A percentile compares a stretch with the other conserved stretches of the same genome.
These are phyloP conservation scores for Platanthera guangdongensis DNA, from an alignment of 106 monocot species.

Conservation along the genomic window DNA sequence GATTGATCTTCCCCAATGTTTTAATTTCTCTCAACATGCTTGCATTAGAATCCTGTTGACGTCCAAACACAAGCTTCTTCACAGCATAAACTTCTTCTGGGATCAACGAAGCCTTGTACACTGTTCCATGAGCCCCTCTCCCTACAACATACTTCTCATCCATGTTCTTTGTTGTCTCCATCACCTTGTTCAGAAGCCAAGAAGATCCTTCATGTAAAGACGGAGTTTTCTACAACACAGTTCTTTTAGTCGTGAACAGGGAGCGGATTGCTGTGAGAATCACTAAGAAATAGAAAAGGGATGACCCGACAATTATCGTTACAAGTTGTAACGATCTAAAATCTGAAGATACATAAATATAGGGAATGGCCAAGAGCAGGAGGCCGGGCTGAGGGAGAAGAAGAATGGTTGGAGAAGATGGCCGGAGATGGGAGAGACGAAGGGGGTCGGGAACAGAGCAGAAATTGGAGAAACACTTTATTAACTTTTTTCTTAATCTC, in stretches of 20 bases:
- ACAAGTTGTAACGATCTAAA: no score
- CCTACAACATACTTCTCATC: conserved; percentile 56
- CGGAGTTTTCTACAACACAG: conserved; percentile 2
- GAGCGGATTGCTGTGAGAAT: conserved; percentile 18
- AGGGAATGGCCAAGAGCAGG: no score
- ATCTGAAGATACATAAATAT: no score
- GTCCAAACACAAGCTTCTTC: conserved; percentile 45
- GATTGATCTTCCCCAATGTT: conserved; percentile 63
- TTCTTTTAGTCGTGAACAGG: conserved; percentile 15
- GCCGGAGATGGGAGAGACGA: no score
- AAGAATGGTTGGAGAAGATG: no score
- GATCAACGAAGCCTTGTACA: conserved; percentile 64
- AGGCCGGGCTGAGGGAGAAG: no score
- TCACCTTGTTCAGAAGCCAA: conserved; percentile 52
- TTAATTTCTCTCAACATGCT: conserved; percentile 69
- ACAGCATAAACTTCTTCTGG: conserved; percentile 61
- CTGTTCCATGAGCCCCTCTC: conserved; percentile 77
- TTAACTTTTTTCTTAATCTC: no score
- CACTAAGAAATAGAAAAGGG: conserved; percentile 29
- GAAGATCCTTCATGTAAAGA: conserved; percentile 57
- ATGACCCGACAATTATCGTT: conserved; percentile 33
- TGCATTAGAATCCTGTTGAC: conserved; percentile 22
- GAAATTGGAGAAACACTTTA: no score
- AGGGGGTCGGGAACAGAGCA: no score
- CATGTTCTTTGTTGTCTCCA: conserved; percentile 77